These are phyloP conservation scores for Sphaerosporella brunnea DNA, from an alignment of 495 filamentous ascomycete genomes.

Conservation along the genomic window DNA sequence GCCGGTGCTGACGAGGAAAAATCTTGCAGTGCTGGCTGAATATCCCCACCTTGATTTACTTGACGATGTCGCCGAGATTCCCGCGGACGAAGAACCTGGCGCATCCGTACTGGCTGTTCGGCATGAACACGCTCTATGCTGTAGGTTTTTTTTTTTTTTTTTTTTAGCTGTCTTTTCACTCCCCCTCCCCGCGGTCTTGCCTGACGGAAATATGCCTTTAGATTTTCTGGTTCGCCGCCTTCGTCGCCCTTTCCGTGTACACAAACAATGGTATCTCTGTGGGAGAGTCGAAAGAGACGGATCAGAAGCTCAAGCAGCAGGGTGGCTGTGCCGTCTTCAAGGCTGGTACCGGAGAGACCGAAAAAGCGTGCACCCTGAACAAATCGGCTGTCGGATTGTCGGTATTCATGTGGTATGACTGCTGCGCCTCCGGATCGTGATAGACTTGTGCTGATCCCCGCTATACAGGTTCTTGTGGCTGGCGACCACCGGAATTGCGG, in stretches of 20 bases:
- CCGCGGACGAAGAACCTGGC: conserved; percentile 60
- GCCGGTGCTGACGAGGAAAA: conserved; percentile 5
- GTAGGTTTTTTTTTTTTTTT: conserved; percentile 15
- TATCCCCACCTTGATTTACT: conserved; percentile 65
- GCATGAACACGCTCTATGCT: conserved; percentile 52
- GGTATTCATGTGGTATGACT: conserved; percentile 60
- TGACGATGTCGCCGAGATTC: conserved; percentile 68
- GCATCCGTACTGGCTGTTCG: conserved; percentile 64
- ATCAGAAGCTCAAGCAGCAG: conserved; percentile 10
- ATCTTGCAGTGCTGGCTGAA: conserved; percentile 66
- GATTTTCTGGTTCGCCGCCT: conserved; percentile 71
- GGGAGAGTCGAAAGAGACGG: conserved; percentile 26
- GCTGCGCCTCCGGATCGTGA: too few relatives aligned
- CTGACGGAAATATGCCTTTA: conserved; percentile 1
- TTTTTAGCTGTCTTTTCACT: neutral
- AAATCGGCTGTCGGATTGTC: conserved; percentile 61
- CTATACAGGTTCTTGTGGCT: conserved; percentile 64
- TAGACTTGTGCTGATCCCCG: too few relatives aligned
- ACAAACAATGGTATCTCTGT: conserved; percentile 29
- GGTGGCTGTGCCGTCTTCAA: conserved; percentile 19
- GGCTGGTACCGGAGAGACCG: conserved; percentile 18
- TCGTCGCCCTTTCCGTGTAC: conserved; percentile 58
- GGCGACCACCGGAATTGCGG: conserved; percentile 52
- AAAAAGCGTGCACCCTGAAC: conserved; percentile 47
- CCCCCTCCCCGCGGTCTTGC: too few relatives aligned